Evolutionary conservation across 352 stramenopile species (phyloP).

Genomic region (Plasmopara muralis): DNA sequence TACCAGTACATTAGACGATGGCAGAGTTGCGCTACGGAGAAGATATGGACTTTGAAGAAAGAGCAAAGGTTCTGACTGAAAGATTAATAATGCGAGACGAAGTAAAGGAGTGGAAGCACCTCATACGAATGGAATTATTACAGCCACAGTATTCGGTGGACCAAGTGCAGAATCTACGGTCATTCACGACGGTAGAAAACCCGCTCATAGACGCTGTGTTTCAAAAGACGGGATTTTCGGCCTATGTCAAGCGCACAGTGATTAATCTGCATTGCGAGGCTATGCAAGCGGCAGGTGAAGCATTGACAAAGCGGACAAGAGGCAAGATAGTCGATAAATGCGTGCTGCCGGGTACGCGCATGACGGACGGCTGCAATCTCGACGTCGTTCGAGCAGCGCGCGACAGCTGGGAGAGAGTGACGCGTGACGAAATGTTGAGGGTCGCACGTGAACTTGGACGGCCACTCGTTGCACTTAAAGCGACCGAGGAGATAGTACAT

Average conservation of each 20-base stretch:
- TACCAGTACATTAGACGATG: neutral
- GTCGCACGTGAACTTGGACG: slow-evolving; percentile 40
- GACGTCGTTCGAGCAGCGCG: slow-evolving; percentile 37
- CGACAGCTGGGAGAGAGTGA: slow-evolving; percentile 57
- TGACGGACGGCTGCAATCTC: slow-evolving; percentile 27
- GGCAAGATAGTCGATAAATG: slow-evolving; percentile 20
- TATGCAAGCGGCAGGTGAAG: slow-evolving; percentile 13
- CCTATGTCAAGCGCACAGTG: slow-evolving; percentile 43
- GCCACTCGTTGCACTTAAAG: slow-evolving; percentile 25
- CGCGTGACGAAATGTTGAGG: slow-evolving; percentile 56
- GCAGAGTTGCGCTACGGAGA: slow-evolving; percentile 5
- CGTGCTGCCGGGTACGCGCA: slow-evolving; percentile 15
- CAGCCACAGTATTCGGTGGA: slow-evolving; percentile 40
- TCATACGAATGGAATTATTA: slow-evolving; percentile 39
- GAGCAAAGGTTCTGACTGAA: slow-evolving; percentile 39
- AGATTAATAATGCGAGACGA: slow-evolving; percentile 34
- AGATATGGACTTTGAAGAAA: slow-evolving; percentile 38
- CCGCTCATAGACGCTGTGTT: slow-evolving; percentile 39
- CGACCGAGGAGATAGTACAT: neutral
- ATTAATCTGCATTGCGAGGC: slow-evolving; percentile 56
- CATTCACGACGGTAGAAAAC: slow-evolving; percentile 11
- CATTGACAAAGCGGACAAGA: slow-evolving; percentile 20
- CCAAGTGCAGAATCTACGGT: slow-evolving; percentile 26
- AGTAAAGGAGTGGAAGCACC: slow-evolving; percentile 49
- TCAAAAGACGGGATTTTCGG: slow-evolving; percentile 52